phyloP scores from a whole-genome alignment of 768 basidiomycete species.

The Boletus reticuloceps region DNA sequence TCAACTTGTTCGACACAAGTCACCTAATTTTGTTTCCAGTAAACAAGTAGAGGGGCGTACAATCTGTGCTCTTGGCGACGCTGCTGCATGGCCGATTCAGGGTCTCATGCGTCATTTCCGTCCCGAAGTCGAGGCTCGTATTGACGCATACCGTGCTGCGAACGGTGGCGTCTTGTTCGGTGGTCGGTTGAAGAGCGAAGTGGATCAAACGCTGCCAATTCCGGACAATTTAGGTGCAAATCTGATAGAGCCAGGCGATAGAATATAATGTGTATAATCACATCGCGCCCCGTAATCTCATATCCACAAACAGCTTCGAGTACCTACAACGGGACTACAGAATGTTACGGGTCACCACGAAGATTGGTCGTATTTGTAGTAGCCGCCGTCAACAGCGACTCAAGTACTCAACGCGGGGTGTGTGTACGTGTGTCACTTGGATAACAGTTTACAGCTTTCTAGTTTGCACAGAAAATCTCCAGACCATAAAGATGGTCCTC shows the following conservation, averaged over 20 bases:
- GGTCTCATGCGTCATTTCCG: conserved; percentile 98
- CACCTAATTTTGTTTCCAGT: conserved; percentile 36
- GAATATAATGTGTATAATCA: conserved; percentile 17
- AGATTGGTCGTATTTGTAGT: too few relatives aligned
- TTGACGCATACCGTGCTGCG: conserved; percentile 67
- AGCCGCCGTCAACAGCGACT: too few relatives aligned
- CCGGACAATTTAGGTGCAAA: conserved; percentile 71
- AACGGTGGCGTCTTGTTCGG: conserved; percentile 90
- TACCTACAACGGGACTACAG: too few relatives aligned
- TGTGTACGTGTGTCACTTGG: too few relatives aligned
- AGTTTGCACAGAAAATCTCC: too few relatives aligned
- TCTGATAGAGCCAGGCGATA: conserved; percentile 41
- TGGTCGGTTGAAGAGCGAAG: conserved; percentile 65
- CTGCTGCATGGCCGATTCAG: conserved; percentile 98
- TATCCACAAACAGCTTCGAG: not conserved
- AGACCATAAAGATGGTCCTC: too few relatives aligned
- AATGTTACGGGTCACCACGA: too few relatives aligned
- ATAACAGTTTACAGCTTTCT: too few relatives aligned
- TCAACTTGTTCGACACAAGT: not conserved
- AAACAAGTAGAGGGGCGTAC: conserved; percentile 98
- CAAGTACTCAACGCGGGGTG: too few relatives aligned
- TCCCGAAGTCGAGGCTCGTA: conserved; percentile 89
- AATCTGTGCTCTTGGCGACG: conserved; percentile 95
- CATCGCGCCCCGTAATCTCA: not conserved
- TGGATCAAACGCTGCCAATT: conserved; percentile 67